Conservation (phyloP, 2,329 filamentous ascomycete species). For the Diaporthe sp. region DNA sequence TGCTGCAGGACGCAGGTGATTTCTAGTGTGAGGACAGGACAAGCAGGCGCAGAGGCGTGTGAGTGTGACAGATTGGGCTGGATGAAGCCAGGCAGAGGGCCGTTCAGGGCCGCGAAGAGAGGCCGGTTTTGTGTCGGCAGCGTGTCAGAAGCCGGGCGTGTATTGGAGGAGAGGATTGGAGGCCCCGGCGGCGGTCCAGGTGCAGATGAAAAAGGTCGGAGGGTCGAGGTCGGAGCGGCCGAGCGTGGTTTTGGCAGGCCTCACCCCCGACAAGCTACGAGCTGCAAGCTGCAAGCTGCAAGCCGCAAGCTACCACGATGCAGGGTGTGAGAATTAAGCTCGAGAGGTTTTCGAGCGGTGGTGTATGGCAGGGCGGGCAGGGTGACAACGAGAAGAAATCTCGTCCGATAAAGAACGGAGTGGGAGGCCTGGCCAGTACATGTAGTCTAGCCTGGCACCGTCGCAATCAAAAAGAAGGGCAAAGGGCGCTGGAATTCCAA, state of each 20-base stretch:
- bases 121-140: conserved; percentile 20
- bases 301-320: not conserved
- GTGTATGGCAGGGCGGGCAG: not conserved
- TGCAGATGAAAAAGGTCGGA: not conserved
- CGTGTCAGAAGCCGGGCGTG: conserved; percentile 17
- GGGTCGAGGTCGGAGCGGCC: conserved; percentile 15
- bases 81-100: conserved; percentile 1
- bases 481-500: conserved; percentile 21
- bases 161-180: conserved; percentile 2
- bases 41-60: not conserved
- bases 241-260: conserved; percentile 12
- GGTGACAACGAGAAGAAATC: not conserved
- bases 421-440: conserved; percentile 24
- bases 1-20: not conserved
- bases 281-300: not conserved
- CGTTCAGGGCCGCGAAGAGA: conserved; percentile 1
- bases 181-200: conserved; percentile 2
- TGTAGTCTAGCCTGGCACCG: conserved; percentile 11
- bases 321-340: conserved; percentile 1
- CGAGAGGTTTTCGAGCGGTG: not conserved
- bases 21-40: not conserved
- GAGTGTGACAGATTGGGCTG: conserved; percentile 3
- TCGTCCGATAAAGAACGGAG: conserved; percentile 11
- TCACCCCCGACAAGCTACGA: conserved; percentile 5
- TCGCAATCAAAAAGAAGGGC: conserved; percentile 13